Evolutionary conservation across 2,329 filamentous ascomycete species (phyloP).

Genomic region (Leptoxyphium fumago): DNA sequence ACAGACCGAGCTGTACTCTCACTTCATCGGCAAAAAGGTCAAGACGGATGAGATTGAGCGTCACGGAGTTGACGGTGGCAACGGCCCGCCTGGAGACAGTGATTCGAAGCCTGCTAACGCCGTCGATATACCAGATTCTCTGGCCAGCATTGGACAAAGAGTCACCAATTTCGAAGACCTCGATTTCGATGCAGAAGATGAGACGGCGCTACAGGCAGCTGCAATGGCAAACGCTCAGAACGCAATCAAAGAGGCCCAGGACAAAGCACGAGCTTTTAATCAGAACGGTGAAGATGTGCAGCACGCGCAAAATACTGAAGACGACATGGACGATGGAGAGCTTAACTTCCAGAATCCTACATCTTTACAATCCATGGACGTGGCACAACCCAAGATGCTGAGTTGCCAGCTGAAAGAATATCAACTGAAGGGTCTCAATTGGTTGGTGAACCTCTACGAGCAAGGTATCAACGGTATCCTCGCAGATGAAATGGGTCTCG

Average conservation of each 20-base stretch:
- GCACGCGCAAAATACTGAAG: slow-evolving; percentile 14
- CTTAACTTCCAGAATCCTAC: slow-evolving; percentile 99
- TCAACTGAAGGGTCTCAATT: slow-evolving; percentile 97
- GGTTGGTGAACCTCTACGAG: slow-evolving; percentile 97
- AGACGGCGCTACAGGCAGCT: slow-evolving; percentile 62
- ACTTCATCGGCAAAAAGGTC: slow-evolving; percentile 99
- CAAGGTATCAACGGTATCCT: slow-evolving; percentile 99
- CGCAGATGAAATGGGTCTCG: slow-evolving; percentile 98
- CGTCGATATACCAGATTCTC: slow-evolving; percentile 33
- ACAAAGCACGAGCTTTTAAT: slow-evolving; percentile 88
- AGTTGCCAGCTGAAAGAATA: slow-evolving; percentile 95
- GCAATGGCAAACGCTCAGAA: slow-evolving; percentile 94
- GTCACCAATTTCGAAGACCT: slow-evolving; percentile 90
- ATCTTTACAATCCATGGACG: slow-evolving; percentile 82
- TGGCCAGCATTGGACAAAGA: slow-evolving; percentile 44
- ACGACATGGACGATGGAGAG: slow-evolving; percentile 64
- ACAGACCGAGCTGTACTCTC: slow-evolving; percentile 95
- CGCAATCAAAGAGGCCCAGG: slow-evolving; percentile 85
- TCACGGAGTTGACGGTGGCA: slow-evolving; percentile 66
- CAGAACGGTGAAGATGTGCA: slow-evolving; percentile 48
- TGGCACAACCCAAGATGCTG: slow-evolving; percentile 86
- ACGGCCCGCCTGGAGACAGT: slow-evolving; percentile 30
- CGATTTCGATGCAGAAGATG: slow-evolving; percentile 91
- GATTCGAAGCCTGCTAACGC: slow-evolving; percentile 27
- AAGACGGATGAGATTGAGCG: slow-evolving; percentile 91